phyloP scores from a whole-genome alignment of 352 stramenopile species.

The Phytopythium chamaehyphon region DNA sequence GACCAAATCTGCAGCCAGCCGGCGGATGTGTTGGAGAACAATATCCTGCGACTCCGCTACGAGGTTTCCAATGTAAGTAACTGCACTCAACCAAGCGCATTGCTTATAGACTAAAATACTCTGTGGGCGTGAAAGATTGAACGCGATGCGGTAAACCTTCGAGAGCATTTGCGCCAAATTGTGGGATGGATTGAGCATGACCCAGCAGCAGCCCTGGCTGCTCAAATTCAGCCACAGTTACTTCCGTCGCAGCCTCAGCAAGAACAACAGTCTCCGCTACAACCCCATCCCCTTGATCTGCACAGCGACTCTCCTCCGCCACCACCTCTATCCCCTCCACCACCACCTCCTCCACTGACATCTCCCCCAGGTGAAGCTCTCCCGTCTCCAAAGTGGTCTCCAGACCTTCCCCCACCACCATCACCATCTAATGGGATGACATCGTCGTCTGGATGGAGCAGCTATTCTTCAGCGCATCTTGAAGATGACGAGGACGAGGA shows the following conservation, averaged over 20 bases:
- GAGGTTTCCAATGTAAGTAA: slow-evolving; percentile 49
- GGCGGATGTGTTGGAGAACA: slow-evolving; percentile 63
- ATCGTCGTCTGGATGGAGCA: neutral
- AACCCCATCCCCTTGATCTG: slow-evolving; percentile 10
- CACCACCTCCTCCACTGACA: neutral
- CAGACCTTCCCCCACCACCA: slow-evolving; percentile 19
- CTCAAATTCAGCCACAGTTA: slow-evolving; percentile 29
- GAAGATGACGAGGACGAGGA: slow-evolving; percentile 61
- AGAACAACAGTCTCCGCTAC: slow-evolving; percentile 19
- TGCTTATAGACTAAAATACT: neutral
- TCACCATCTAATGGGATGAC: slow-evolving; percentile 21
- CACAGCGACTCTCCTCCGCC: slow-evolving; percentile 4
- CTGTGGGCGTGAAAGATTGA: slow-evolving; percentile 43
- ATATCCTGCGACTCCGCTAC: slow-evolving; percentile 42
- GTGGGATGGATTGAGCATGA: slow-evolving; percentile 72
- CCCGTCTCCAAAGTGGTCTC: neutral
- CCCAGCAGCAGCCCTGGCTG: slow-evolving; percentile 38
- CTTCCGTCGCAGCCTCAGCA: slow-evolving; percentile 17
- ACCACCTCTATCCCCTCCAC: slow-evolving; percentile 1
- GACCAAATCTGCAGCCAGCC: slow-evolving; percentile 78
- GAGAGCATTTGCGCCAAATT: slow-evolving; percentile 64
- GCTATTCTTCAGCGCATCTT: neutral
- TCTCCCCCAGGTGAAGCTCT: neutral
- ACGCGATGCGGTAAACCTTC: slow-evolving; percentile 55
- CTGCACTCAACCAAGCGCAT: neutral